Evolutionary conservation across 2,329 filamentous ascomycete genomes (phyloP).

Genomic region (Hymenotorrendiella dingleyae): DNA sequence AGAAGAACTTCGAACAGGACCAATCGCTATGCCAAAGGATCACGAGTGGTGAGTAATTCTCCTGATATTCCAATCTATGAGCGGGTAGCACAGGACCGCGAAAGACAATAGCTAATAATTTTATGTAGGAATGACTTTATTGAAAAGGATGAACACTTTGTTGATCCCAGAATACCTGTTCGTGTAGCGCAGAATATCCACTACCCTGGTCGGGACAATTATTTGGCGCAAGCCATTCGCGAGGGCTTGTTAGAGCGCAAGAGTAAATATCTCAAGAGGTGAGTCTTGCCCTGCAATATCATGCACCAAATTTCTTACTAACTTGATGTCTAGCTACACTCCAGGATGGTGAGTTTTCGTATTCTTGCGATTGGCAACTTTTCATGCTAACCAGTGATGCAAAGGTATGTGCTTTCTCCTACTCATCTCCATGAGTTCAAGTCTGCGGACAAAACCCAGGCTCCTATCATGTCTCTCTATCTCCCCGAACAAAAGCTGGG

Average conservation of each 20-base stretch:
- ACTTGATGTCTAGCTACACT: slow-evolving; percentile 14
- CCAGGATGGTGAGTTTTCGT: slow-evolving; percentile 64
- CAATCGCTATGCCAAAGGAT: slow-evolving; percentile 90
- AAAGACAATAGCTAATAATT: too few relatives aligned
- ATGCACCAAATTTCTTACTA: slow-evolving; percentile 6
- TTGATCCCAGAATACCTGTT: slow-evolving; percentile 76
- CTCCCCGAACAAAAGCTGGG: slow-evolving; percentile 93
- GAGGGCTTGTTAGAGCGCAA: slow-evolving; percentile 92
- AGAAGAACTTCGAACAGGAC: slow-evolving; percentile 76
- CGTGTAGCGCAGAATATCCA: slow-evolving; percentile 76
- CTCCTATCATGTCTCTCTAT: slow-evolving; percentile 93
- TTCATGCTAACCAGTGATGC: slow-evolving; percentile 5
- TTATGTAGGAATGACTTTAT: slow-evolving; percentile 60
- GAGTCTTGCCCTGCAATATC: neutral
- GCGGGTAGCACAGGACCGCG: too few relatives aligned
- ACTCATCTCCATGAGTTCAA: slow-evolving; percentile 99
- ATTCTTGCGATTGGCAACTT: neutral
- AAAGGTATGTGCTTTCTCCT: slow-evolving; percentile 88
- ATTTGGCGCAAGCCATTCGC: slow-evolving; percentile 72
- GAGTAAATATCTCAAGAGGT: slow-evolving; percentile 95
- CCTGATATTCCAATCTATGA: too few relatives aligned
- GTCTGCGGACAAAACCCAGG: slow-evolving; percentile 87
- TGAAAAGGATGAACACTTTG: slow-evolving; percentile 73
- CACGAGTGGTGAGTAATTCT: slow-evolving; percentile 74
- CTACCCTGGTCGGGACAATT: slow-evolving; percentile 86